Conservation (phyloP, 495 filamentous ascomycete genomes). For the Cladorrhinum samala region DNA sequence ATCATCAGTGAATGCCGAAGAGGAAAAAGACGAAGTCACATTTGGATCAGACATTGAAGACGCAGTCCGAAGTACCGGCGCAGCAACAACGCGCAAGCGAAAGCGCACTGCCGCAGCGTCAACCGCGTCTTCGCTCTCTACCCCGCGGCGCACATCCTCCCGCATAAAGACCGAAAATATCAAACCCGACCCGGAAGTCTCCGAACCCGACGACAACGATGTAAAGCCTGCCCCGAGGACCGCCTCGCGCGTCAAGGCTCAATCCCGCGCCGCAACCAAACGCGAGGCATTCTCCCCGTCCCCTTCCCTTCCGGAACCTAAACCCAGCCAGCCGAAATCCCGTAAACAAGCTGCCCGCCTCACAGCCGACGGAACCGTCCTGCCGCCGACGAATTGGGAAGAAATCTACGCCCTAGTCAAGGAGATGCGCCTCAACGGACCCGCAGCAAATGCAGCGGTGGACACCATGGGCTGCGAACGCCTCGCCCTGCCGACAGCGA, state of each 20-base stretch:
- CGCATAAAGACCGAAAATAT: constrained; percentile 10
- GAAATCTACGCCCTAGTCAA: constrained; percentile 71
- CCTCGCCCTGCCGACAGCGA: constrained; percentile 50
- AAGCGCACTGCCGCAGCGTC: constrained; percentile 38
- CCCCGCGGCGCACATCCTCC: constrained; percentile 8
- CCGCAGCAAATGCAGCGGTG: constrained; percentile 64
- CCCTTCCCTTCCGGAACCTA: constrained; percentile 13
- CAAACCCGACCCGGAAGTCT: constrained; percentile 11
- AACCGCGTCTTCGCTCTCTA: not conserved
- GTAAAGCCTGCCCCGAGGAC: not conserved
- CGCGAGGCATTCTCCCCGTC: not conserved
- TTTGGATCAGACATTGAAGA: constrained; percentile 58
- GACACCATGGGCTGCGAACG: constrained; percentile 97
- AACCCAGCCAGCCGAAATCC: constrained; percentile 48
- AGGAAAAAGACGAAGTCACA: constrained; percentile 18
- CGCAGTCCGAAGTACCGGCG: constrained; percentile 42
- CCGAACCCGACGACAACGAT: too few relatives aligned
- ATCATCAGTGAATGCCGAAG: constrained; percentile 14
- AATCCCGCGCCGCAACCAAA: constrained; percentile 9
- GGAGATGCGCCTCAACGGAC: constrained; percentile 69
- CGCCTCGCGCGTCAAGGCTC: constrained; percentile 7
- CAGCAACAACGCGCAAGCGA: constrained; percentile 42
- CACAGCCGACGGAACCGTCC: constrained; percentile 46
- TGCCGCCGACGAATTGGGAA: constrained; percentile 79
- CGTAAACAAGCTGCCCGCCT: constrained; percentile 54